Base-by-base conservation (phyloP, 306 rosid species). In the Herpetospermum pedunculosum region DNA sequence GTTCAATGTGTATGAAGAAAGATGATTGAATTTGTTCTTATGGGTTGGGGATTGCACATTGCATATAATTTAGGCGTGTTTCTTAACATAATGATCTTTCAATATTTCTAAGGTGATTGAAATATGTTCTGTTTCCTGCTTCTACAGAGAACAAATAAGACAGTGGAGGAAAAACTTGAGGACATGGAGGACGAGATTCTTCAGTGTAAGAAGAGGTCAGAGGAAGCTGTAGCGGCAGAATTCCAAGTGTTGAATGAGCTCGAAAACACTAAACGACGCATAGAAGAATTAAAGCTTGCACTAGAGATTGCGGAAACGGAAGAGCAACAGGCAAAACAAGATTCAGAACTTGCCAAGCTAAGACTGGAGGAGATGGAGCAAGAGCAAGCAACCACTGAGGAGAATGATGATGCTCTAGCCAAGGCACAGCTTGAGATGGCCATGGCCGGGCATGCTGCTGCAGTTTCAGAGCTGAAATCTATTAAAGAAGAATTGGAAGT, bases 301-400 rank as follows among this genome's bases (percentile, higher is more conserved):
- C 85, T 95, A 5, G 97, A 87, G 83, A 87, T 91, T 77, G 96
- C 97, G 77, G 96, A 92, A 78, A 92, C 90, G 2, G 97, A 95
- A 83, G 97, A 95, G 85, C 84, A 75, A 48, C 96, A 92, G 77
- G 96, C 97, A 75, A 92, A 83, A 79, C 99, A 95, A 78, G 99
- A 95, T 83, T 92, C 96, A 0, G 99, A 95, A 79, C 97, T 92
- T 77, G 96, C 96, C 53, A 85, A 83, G 86, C 99, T 89, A 49
- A 88, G 96, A 76, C 90, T 92, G 76, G 96, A 89, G 84, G 99
- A 92, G 85, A 88, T 92, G 96, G 96, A 95, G 92, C 93, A 90
- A 83, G 96, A 95, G 92, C 93, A 90, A 83, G 97, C 90, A 62
- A 83, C 90, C 70, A 95, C 92, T 43, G 92, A 89, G 1, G 99